Evolutionary conservation across 169 alveolate species (phyloP).

Genomic region (Toxoplasma gondii): DNA sequence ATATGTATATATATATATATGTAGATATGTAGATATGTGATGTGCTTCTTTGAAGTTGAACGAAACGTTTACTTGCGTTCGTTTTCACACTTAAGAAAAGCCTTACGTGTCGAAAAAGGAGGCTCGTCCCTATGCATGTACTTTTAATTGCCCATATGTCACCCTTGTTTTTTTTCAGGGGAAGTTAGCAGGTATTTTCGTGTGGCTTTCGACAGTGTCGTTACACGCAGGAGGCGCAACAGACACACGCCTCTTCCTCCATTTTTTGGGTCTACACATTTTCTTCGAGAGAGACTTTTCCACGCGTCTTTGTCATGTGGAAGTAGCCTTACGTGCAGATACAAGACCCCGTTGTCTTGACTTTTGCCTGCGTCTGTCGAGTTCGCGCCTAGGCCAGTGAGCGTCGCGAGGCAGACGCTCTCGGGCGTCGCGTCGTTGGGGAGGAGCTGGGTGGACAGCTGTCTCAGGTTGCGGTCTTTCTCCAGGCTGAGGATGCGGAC

Average conservation of each 20-base stretch:
- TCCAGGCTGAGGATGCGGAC: slow-evolving; percentile 93
- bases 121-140: neutral
- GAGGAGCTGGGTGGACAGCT: slow-evolving; percentile 90
- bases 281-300: too few relatives aligned
- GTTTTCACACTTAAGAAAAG: too few relatives aligned
- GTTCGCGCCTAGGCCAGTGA: slow-evolving; percentile 62
- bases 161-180: too few relatives aligned
- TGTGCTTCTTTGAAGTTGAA: too few relatives aligned
- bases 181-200: neutral
- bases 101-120: neutral
- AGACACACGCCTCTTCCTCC: too few relatives aligned
- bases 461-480: slow-evolving; percentile 90
- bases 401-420: slow-evolving; percentile 79
- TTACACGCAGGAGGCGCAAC: neutral
- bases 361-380: neutral
- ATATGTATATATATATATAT: neutral
- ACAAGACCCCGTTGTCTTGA: neutral
- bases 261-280: too few relatives aligned
- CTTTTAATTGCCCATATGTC: neutral
- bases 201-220: neutral
- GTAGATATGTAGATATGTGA: neutral
- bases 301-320: too few relatives aligned
- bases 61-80: too few relatives aligned
- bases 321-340: neutral
- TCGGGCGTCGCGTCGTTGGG: slow-evolving; percentile 89